A percentile compares a stretch with the other conserved stretches of the same genome.
These are phyloP conservation scores for Tephrocybe sp. DNA, from an alignment of 768 basidiomycete species.

Conservation along the genomic window DNA sequence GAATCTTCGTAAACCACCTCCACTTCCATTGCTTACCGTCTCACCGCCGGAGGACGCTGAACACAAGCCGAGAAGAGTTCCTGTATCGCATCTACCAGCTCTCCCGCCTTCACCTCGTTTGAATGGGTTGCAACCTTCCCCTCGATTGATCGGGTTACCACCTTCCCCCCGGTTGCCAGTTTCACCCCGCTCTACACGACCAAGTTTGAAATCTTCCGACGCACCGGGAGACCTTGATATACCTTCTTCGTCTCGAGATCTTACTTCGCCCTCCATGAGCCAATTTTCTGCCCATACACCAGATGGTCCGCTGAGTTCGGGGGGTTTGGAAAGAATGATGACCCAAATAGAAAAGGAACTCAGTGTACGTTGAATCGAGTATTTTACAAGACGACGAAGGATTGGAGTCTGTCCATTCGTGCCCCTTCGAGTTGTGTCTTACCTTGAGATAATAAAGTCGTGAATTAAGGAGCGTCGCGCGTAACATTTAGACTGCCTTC, in stretches of 20 bases:
- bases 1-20: not conserved
- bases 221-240: not conserved
- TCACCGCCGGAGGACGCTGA: slow-evolving; percentile 10
- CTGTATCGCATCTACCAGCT: slow-evolving; percentile 4
- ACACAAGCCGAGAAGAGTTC: slow-evolving; percentile 6
- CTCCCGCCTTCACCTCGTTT: slow-evolving; percentile 3
- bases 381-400: not conserved
- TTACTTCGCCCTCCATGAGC: not conserved
- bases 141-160: slow-evolving; percentile 6
- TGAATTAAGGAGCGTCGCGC: too few species aligned
- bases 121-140: slow-evolving; percentile 10
- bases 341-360: slow-evolving; percentile 14
- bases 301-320: slow-evolving; percentile 8
- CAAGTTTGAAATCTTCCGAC: not conserved
- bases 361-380: not conserved
- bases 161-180: not conserved
- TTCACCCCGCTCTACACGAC: not conserved
- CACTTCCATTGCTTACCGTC: slow-evolving; percentile 8
- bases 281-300: not conserved
- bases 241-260: not conserved
- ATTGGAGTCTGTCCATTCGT: not conserved
- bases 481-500: too few species aligned
- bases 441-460: too few species aligned
- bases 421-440: too few species aligned
- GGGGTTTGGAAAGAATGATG: slow-evolving; percentile 13